phyloP scores from a whole-genome alignment of 1,139 yeast species.

The Candida pseudoviswanathii region DNA sequence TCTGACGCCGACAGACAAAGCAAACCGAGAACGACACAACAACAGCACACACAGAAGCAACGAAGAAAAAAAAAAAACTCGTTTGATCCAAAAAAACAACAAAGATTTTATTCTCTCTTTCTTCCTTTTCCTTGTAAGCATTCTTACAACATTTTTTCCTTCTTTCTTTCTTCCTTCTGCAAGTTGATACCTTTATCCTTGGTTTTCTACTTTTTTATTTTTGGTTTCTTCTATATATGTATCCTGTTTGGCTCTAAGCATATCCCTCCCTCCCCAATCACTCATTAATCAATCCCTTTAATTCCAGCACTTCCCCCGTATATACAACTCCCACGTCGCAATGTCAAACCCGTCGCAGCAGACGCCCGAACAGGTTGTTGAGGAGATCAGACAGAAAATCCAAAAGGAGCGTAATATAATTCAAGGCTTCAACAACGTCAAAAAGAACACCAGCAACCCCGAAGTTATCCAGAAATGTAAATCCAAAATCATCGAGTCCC shows the following conservation, averaged over 20 bases:
- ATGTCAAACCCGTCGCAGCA: slow-evolving; percentile 9
- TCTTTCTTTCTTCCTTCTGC: not conserved
- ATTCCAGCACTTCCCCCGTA: not conserved
- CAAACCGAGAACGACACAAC: not conserved
- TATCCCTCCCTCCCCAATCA: too few relatives aligned
- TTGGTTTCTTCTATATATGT: not conserved
- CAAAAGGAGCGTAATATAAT: slow-evolving; percentile 87
- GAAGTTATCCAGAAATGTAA: slow-evolving; percentile 90
- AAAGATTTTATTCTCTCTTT: not conserved
- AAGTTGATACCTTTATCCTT: not conserved
- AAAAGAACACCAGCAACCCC: slow-evolving; percentile 74
- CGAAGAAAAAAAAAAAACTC: slow-evolving; percentile 1
- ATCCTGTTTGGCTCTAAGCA: not conserved
- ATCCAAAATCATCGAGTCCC: slow-evolving; percentile 87
- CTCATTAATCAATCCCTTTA: not conserved
- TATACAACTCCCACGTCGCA: not conserved
- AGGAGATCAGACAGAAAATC: slow-evolving; percentile 78
- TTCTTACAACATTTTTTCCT: not conserved
- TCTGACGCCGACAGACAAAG: not conserved
- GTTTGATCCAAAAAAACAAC: slow-evolving; percentile 3
- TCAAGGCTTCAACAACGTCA: slow-evolving; percentile 80
- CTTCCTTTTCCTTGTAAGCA: not conserved
- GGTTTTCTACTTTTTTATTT: not conserved
- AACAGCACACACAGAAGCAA: not conserved
- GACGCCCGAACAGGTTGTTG: slow-evolving; percentile 34